Conservation (phyloP, 2,329 filamentous ascomycete genomes). For the Parafenestella ontariensis region DNA sequence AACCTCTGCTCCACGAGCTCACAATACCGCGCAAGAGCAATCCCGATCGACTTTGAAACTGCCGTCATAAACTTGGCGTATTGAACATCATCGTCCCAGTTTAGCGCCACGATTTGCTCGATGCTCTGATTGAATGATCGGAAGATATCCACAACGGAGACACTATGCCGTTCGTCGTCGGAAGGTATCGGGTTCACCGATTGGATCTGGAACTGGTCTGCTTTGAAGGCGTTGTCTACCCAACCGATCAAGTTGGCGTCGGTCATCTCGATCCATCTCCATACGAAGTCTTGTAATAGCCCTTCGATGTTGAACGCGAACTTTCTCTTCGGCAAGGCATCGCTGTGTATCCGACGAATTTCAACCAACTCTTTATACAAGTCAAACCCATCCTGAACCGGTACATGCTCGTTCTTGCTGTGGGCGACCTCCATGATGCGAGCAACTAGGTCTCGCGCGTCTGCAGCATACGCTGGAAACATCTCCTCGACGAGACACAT, state of each 20-base stretch:
- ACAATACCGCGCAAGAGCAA: constrained; percentile 86
- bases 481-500: constrained; percentile 81
- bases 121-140: constrained; percentile 91
- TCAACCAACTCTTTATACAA: constrained; percentile 88
- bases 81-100: constrained; percentile 93
- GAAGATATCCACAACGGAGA: constrained; percentile 93
- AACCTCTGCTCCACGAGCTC: constrained; percentile 89
- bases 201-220: constrained; percentile 83
- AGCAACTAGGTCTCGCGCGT: constrained; percentile 83
- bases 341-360: constrained; percentile 80
- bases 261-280: constrained; percentile 88
- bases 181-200: constrained; percentile 68
- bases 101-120: constrained; percentile 82
- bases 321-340: constrained; percentile 71
- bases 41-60: constrained; percentile 81
- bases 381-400: constrained; percentile 91
- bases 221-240: constrained; percentile 88
- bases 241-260: constrained; percentile 81
- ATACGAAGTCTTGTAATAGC: constrained; percentile 88
- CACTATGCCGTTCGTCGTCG: constrained; percentile 88
- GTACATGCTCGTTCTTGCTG: constrained; percentile 74
- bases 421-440: constrained; percentile 78
- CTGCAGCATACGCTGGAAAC: constrained; percentile 88
- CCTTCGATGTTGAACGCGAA: constrained; percentile 91
- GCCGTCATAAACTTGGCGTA: constrained; percentile 98